Evolutionary conservation across 768 basidiomycete genomes (phyloP), one percentile per base, ranked within the genome.

Genomic region (Phlebiopsis gigantea): DNA sequence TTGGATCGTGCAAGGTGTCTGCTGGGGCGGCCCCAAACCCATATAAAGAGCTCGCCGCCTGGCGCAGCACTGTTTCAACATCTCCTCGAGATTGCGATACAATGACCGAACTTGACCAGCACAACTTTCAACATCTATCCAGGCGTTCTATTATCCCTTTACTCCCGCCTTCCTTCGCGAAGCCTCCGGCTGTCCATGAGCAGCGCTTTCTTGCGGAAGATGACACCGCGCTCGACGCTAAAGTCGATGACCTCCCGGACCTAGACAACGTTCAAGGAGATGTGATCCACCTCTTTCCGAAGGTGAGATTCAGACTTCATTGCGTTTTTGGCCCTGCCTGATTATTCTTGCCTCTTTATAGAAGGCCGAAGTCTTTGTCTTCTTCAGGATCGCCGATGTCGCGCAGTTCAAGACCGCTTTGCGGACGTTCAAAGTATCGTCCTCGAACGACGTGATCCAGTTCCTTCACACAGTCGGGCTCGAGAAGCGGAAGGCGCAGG

Each of bases 311-410:
- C 14, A 9, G 12, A 3, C 34, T 39, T 39, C 12, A 39, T 39
- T 39, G 17, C n/a, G n/a, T n/a, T n/a, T n/a, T n/a, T n/a, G n/a
- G n/a, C n/a, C n/a, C n/a, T 39, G 6, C 2, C 34, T 39, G 34
- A 39, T 10, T 39, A 12, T 9, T 39, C 34, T 39, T 14, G 34
- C 34, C 3, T 39, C 17, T 39, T 39, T n/a, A n/a, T 39, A 65
- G 51, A 50, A 51, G 46, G 17, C 22, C 5, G 59, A 65, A 31
- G 15, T 52, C 22, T 63, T 61, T 60, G 41, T 48, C 41, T 65
- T 65, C 47, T 65, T 65, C 60, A 21, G 46, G 5, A 65, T 65
- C 55, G 55, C 48, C 45, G 58, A 63, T 28, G 31, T 55, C 9
- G 9, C 25, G 2, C 9, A 21, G 2, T 65, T 65, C 57, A 61